Evolutionary conservation across 257 asterid species (phyloP).

Genomic region (Gentiana dahurica): DNA sequence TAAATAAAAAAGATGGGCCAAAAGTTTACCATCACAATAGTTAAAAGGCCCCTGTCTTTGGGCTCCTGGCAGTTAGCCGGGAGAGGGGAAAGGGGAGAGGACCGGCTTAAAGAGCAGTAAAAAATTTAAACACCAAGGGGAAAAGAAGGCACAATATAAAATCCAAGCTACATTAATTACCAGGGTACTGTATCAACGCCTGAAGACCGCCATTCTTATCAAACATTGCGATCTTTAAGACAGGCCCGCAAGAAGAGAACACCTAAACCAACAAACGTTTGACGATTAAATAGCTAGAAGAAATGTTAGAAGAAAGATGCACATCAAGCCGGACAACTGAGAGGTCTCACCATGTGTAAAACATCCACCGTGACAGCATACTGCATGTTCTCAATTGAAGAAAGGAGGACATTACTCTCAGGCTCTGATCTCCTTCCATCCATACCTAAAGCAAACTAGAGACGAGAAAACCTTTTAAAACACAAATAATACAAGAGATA

Average conservation of each 20-base stretch:
- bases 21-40: too few relatives aligned
- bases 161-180: conserved; percentile 28
- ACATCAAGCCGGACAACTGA: conserved; percentile 11
- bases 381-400: conserved; percentile 95
- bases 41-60: too few relatives aligned
- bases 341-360: conserved; percentile 51
- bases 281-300: conserved; percentile 5
- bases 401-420: conserved; percentile 91
- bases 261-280: conserved; percentile 33
- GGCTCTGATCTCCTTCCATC: conserved; percentile 82
- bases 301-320: background rate
- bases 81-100: too few relatives aligned
- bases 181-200: conserved; percentile 78
- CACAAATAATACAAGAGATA: too few relatives aligned
- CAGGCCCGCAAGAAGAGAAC: conserved; percentile 66
- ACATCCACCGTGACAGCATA: conserved; percentile 89
- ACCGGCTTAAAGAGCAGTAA: background rate
- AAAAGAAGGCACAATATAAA: background rate
- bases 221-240: conserved; percentile 78
- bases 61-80: too few relatives aligned
- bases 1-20: too few relatives aligned
- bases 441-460: conserved; percentile 67
- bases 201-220: conserved; percentile 84
- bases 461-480: background rate
- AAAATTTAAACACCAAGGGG: background rate